These are phyloP conservation scores for Cercospora canescens DNA, from an alignment of 2,329 filamentous ascomycete species.

Conservation along the genomic window DNA sequence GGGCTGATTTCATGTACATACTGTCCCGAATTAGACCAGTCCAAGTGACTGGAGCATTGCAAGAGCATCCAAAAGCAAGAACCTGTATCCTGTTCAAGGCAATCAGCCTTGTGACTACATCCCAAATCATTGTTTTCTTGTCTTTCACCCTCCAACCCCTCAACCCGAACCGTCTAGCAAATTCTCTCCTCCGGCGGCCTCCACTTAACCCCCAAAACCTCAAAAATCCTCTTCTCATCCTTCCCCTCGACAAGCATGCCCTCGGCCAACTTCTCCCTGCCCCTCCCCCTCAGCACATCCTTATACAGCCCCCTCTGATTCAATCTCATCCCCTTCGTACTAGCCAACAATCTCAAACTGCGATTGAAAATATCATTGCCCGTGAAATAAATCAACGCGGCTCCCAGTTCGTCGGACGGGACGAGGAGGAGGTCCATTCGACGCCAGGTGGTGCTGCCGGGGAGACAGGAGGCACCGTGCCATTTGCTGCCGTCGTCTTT, in stretches of 20 bases:
- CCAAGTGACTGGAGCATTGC: background rate
- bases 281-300: slow-evolving; percentile 63
- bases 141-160: no score
- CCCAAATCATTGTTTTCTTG: no score
- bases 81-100: no score
- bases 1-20: background rate
- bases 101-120: no score
- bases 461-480: slow-evolving; percentile 80
- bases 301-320: slow-evolving; percentile 81
- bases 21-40: background rate
- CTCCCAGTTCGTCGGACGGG: slow-evolving; percentile 75
- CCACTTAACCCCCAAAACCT: slow-evolving; percentile 80
- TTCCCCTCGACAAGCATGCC: slow-evolving; percentile 72
- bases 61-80: no score
- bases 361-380: slow-evolving; percentile 95
- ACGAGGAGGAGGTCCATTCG: slow-evolving; percentile 85
- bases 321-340: slow-evolving; percentile 77
- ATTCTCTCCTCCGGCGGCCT: slow-evolving; percentile 73
- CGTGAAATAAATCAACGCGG: slow-evolving; percentile 90
- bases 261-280: slow-evolving; percentile 62
- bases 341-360: slow-evolving; percentile 76
- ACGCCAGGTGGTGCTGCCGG: slow-evolving; percentile 65
- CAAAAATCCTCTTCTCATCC: slow-evolving; percentile 79
- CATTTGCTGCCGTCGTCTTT: slow-evolving; percentile 70
- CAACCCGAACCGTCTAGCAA: no score